These are phyloP conservation scores for Salix purpurea DNA, from an alignment of 345 rosid genomes.

Conservation along the genomic window DNA sequence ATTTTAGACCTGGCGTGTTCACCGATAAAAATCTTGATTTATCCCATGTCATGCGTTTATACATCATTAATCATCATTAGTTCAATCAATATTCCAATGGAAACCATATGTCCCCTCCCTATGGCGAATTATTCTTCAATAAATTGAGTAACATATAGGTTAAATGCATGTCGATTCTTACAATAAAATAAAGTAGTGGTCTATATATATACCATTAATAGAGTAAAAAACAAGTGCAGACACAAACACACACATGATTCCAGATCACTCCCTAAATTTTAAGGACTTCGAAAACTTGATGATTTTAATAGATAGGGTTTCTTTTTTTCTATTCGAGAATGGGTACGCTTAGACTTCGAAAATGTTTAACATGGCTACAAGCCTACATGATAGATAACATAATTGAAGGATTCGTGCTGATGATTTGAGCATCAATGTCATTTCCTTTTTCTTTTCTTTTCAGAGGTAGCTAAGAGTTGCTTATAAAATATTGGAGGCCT, in stretches of 20 bases:
- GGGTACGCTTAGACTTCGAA: not conserved
- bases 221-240: too few relatives aligned
- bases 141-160: not conserved
- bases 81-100: not conserved
- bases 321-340: too few relatives aligned
- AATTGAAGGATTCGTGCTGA: not conserved
- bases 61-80: not conserved
- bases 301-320: too few relatives aligned
- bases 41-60: not conserved
- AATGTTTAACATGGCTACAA: not conserved
- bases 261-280: too few relatives aligned
- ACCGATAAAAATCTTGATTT: too few relatives aligned
- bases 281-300: too few relatives aligned
- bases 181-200: too few relatives aligned
- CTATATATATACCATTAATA: too few relatives aligned
- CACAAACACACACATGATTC: too few relatives aligned
- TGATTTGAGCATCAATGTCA: constrained; percentile 5
- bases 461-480: not conserved
- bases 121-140: not conserved
- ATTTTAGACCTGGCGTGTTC: too few relatives aligned
- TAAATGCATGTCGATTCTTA: too few relatives aligned
- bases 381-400: not conserved
- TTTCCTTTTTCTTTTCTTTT: not conserved
- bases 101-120: not conserved
- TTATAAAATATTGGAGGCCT: not conserved